phyloP scores from a whole-genome alignment of 2,329 filamentous ascomycete genomes.

The Beauveria scarabaeidicola region DNA sequence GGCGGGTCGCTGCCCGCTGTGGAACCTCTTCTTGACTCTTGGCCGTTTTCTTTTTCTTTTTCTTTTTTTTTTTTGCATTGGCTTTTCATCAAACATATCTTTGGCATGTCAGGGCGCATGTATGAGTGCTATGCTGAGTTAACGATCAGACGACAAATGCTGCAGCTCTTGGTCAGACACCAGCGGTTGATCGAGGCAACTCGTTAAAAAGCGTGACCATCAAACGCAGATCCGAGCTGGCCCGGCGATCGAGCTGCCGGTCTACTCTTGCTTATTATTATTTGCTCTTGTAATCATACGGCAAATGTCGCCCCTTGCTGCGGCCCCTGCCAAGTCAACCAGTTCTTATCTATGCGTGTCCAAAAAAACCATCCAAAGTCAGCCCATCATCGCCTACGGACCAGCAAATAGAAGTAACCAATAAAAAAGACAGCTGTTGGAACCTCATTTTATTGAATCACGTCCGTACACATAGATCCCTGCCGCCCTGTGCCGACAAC shows the following conservation, averaged over 20 bases:
- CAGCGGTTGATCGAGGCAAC: too few species aligned
- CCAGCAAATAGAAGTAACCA: not conserved
- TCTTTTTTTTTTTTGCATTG: not conserved
- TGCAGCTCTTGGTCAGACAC: not conserved
- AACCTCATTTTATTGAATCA: too few species aligned
- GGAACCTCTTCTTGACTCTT: not conserved
- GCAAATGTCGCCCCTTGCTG: not conserved
- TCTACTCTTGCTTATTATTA: not conserved
- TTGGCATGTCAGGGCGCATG: not conserved
- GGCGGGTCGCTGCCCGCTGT: slow-evolving; percentile 10
- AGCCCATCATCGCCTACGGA: not conserved
- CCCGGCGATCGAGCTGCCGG: not conserved
- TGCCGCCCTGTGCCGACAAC: not conserved
- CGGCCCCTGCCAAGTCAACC: not conserved
- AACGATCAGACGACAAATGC: not conserved
- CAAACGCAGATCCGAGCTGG: not conserved
- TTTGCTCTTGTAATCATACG: not conserved
- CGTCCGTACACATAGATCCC: not conserved
- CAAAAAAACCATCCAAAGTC: not conserved
- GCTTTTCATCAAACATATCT: not conserved
- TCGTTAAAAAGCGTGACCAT: too few species aligned
- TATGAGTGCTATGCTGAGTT: not conserved
- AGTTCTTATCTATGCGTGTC: too few species aligned
- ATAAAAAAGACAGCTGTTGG: too few species aligned
- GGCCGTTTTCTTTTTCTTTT: not conserved